These are phyloP conservation scores for Strobilomyces echinocephalus DNA, from an alignment of 768 basidiomycete genomes.

Conservation along the genomic window DNA sequence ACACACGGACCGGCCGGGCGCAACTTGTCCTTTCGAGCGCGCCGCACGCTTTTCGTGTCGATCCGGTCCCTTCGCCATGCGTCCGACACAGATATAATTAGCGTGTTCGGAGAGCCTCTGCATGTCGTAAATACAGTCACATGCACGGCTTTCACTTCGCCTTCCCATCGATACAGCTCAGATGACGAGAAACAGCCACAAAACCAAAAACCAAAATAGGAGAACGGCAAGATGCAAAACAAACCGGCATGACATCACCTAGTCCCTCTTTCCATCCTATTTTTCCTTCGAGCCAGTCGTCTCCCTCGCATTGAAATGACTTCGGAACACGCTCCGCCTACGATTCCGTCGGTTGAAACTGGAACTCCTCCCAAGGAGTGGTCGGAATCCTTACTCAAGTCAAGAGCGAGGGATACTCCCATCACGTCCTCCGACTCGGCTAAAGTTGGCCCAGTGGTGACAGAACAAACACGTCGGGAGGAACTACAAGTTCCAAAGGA, in stretches of 20 bases:
- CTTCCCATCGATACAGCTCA: not conserved
- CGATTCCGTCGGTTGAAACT: constrained; percentile 14
- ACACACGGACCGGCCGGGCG: too few relatives aligned
- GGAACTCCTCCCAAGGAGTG: constrained; percentile 17
- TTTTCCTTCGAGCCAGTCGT: not conserved
- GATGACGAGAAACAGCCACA: not conserved
- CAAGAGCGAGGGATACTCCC: constrained; percentile 7
- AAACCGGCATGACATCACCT: constrained; percentile 26
- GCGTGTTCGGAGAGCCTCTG: too few relatives aligned
- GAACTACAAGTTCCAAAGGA: not conserved
- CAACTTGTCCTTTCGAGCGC: too few relatives aligned
- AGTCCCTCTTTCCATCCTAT: not conserved
- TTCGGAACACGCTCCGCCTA: constrained; percentile 7
- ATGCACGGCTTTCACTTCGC: too few relatives aligned
- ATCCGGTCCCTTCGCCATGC: too few relatives aligned
- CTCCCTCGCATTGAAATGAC: constrained; percentile 8
- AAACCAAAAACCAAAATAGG: not conserved
- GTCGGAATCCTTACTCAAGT: constrained; percentile 17
- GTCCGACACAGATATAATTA: too few relatives aligned
- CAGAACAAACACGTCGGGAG: not conserved
- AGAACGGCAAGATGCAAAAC: constrained; percentile 9
- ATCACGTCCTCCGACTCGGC: not conserved
- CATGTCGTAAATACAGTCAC: too few relatives aligned
- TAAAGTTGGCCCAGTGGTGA: not conserved
- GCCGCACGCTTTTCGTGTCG: too few relatives aligned